Base-by-base conservation (phyloP, 495 filamentous ascomycete genomes). In the Hypoxylon lenormandii region DNA sequence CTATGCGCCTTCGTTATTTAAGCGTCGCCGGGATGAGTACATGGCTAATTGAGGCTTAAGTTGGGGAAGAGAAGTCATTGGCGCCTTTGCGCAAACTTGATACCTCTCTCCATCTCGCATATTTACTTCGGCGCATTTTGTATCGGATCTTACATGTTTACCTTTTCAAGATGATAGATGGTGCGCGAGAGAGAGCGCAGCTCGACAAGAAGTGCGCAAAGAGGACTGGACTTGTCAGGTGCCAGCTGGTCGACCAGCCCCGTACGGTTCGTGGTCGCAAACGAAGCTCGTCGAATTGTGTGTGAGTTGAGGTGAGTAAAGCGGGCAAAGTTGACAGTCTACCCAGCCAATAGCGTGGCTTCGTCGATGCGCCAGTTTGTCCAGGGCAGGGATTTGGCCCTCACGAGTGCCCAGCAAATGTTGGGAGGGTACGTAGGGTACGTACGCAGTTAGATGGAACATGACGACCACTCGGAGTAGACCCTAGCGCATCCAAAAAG, bases 271-370 rank as follows among this genome's bases (percentile, higher is more conserved):
- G 55, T 68, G 73, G 74, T 70, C 74, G 72, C 65, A 72, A 70
- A 70, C 72, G 72, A 70, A 62, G 40, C 60, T 74, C 61, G 53
- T 76, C 52, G 64, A 64, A 70, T 33, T 69, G 66, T 65, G 74
- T 69, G 66, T 65, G 74, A 76, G 72, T 73, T 76, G 67, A 74
- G 74, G 61, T 76, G 67, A 74, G 72, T 65, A 71, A 69, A 76
- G 74, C 70, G 74, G 74, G 71, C 61, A 61, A 61, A 66, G 60
- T 71, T 68, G 66, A 72, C 72, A 56, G 54, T 43, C 68, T 56
- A 74, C 66, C 68, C 55, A 64, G 53, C 74, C 72, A 76, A 76
- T 74, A 23, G 50, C 42, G 28, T 43, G 37, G 49, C 50, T 38
- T 50, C 53, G 53, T 64, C 42, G 60, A 70, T 74, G 74, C 74